Evolutionary conservation across 371 early-diverging fungal species (phyloP).

Genomic region (Umbelopsis sp.): DNA sequence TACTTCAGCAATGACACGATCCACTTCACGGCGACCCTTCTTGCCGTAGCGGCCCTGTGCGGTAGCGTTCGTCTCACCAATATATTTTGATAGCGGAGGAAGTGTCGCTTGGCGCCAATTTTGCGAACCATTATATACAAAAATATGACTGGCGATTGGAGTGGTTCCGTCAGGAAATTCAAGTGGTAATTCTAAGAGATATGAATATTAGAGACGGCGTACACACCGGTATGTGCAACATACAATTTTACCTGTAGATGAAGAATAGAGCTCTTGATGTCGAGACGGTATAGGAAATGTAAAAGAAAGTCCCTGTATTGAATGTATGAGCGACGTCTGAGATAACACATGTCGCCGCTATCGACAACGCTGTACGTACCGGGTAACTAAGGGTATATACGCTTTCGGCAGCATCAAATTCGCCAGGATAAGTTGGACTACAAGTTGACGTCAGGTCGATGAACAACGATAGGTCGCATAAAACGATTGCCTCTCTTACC

Average conservation of each 20-base stretch:
- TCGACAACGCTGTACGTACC: conserved; percentile 37
- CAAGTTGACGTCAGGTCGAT: background rate
- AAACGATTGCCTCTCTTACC: conserved; percentile 36
- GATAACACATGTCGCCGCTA: background rate
- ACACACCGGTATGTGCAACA: too few species aligned
- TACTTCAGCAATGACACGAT: conserved; percentile 58
- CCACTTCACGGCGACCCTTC: conserved; percentile 47
- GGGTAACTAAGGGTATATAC: conserved; percentile 73
- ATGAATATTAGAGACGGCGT: background rate
- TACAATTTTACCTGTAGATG: conserved; percentile 39
- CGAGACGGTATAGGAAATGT: conserved; percentile 73
- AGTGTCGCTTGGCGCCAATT: conserved; percentile 56
- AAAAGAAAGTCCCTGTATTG: conserved; percentile 68
- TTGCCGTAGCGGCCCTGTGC: conserved; percentile 43
- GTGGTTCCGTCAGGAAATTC: conserved; percentile 81
- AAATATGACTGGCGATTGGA: conserved; percentile 67
- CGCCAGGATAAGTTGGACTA: conserved; percentile 71
- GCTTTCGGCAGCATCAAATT: conserved; percentile 54
- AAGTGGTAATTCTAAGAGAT: conserved; percentile 61
- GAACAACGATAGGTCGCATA: too few species aligned
- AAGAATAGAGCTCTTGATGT: conserved; percentile 51
- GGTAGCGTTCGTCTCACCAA: conserved; percentile 47
- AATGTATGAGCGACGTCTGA: background rate
- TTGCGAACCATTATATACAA: conserved; percentile 51
- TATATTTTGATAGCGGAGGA: conserved; percentile 44